These are phyloP conservation scores for Colletotrichum incanum DNA, from an alignment of 2,329 filamentous ascomycete genomes.

Conservation along the genomic window DNA sequence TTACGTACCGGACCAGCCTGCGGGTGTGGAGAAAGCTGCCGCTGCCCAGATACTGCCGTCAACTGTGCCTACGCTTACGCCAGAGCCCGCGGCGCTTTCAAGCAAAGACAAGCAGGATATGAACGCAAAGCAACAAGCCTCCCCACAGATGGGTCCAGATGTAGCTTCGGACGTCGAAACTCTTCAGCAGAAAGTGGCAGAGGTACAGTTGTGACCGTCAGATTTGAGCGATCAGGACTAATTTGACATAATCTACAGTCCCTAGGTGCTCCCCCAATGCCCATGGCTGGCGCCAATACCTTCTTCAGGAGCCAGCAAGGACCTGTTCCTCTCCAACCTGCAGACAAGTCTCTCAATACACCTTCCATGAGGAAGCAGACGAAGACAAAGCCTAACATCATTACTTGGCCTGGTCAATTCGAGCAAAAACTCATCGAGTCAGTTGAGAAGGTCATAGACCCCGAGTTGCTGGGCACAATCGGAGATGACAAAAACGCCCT, in stretches of 20 bases:
- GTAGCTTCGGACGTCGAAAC: neutral
- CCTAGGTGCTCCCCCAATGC: constrained; percentile 47
- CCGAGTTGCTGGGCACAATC: constrained; percentile 14
- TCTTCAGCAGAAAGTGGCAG: neutral
- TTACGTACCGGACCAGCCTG: neutral
- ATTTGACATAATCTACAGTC: constrained; percentile 16
- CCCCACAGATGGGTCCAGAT: neutral
- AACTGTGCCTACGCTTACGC: neutral
- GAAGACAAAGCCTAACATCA: constrained; percentile 13
- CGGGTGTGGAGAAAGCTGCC: neutral
- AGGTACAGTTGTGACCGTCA: constrained; percentile 8
- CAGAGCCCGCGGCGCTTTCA: neutral
- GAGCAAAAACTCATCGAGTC: constrained; percentile 40
- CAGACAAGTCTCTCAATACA: neutral
- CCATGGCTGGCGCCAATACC: constrained; percentile 55
- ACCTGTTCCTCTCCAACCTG: constrained; percentile 7
- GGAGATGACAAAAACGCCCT: constrained; percentile 17
- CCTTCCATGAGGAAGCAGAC: constrained; percentile 5
- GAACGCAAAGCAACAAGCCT: neutral
- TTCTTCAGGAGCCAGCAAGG: constrained; percentile 51
- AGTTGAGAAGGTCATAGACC: constrained; percentile 22
- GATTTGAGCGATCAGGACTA: neutral
- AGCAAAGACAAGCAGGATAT: neutral
- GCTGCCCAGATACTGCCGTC: neutral
- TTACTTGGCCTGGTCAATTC: constrained; percentile 46